Evolutionary conservation across 306 rosid genomes (phyloP), one percentile per base, ranked within the genome.

Genomic region (Begonia peltatifolia): DNA sequence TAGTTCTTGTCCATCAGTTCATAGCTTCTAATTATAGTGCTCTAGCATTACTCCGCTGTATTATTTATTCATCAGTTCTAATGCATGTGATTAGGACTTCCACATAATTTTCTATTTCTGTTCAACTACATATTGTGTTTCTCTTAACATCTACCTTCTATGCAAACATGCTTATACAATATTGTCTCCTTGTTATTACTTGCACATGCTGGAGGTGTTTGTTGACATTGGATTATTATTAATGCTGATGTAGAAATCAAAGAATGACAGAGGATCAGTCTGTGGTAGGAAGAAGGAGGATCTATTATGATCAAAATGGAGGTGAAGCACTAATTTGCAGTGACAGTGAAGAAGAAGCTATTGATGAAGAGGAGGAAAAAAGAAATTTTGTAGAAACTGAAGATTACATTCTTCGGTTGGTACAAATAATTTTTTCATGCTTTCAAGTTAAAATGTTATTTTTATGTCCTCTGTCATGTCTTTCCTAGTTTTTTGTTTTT

Each of bases 221-320:
- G 62, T 41, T 52, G 56, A 42, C 41, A 20, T 49, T 62, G 58
- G n/a, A 20, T 20, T 20, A 1, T 20, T 30, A 30, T 30, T 59
- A 43, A 58, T 64, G 71, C 11, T 59, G 70, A 59, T 63, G 55
- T 80, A 92, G 99, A 81, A 92, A 92, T 70, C 99, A 92, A 69
- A 86, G 99, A 77, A 92, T 92, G 99, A 83, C 94, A 9, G 99
- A 92, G 70, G 99, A 92, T 83, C 99, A 92, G 59, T 92, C 99
- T 3, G 93, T 92, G 42, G 62, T 92, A 30, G 99, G 99, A 70
- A 86, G 99, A 52, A 78, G 99, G 61, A 77, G 99, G 71, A 92
- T 92, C 68, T 92, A 92, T 74, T 92, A 92, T 71, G 99, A 83
- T 64, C 96, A 81, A 81, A 92, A 52, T 71, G 96, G 99, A 53